Evolutionary conservation across 2,329 filamentous ascomycete species (phyloP), one percentile per base, ranked within the genome.

Genomic region (Sporothrix schenckii): DNA sequence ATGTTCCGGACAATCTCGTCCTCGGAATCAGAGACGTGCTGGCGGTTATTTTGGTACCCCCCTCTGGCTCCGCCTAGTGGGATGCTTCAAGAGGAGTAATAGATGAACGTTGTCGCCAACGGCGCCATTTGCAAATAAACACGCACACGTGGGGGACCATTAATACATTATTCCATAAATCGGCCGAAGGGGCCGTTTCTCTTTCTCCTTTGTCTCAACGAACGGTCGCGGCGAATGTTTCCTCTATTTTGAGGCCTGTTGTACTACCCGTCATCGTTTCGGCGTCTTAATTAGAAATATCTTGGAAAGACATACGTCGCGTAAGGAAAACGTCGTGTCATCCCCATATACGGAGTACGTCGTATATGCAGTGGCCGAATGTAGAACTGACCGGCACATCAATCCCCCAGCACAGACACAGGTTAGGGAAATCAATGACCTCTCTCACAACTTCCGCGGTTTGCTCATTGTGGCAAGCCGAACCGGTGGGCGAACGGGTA

Each of bases 61-160:
- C 27, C 39, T 61, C n/a, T 24, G 3, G 19, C 39, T 47, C 34
- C 39, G 58, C 21, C 41, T 47, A 47, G 39, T 58, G 54, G 44
- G 14, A 24, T 39, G 16, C 14, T 39, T 27, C 41, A 44, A 19
- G 39, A 24, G 21, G 16, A 34, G 44, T n/a, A 49, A 65, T 49
- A 49, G 41, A 50, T 30, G 61, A 50, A 16, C 44, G 34, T 6
- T n/a, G 52, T 56, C 52, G 66, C 52, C 66, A 67, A 68, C 52
- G 49, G 65, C 65, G 65, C 65, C 66, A 52, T 19, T 19, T 61
- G 66, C 66, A 68, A 68, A 68, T 50, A 54, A 54, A 68, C 24
- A n/a, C 53, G 21, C 66, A 69, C 66, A 69, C 66, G 66, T 69
- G 66, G 66, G 66, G 66, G 52, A 14, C 1, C 41, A 44, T 13